A percentile compares a stretch with the other conserved stretches of the same genome.
Evolutionary conservation across 73 alveolate genomes (phyloP).

Genomic region (Stentor roeselii): DNA sequence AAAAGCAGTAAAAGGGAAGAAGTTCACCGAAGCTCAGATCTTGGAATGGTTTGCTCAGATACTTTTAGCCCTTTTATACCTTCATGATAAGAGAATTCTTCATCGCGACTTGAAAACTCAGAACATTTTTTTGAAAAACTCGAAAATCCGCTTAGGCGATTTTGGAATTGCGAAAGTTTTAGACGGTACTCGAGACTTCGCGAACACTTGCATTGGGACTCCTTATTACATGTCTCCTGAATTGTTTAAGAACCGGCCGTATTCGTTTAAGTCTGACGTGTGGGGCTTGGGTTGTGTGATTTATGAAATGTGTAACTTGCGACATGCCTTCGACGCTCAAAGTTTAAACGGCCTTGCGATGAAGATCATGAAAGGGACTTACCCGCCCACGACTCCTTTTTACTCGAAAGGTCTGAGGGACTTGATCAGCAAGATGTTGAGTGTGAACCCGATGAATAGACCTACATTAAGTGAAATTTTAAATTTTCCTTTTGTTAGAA

Average conservation of each 20-base stretch:
- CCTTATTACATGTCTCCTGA: constrained; percentile 97
- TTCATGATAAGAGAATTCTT: constrained; percentile 96
- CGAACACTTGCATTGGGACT: constrained; percentile 92
- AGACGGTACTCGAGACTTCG: constrained; percentile 93
- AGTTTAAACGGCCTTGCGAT: constrained; percentile 96
- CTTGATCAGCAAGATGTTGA: constrained; percentile 85
- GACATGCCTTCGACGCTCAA: constrained; percentile 98
- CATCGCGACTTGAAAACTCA: constrained; percentile 98
- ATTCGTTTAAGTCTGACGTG: constrained; percentile 95
- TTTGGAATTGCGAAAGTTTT: constrained; percentile 97
- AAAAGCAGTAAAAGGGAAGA: constrained; percentile 83
- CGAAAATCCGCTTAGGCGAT: constrained; percentile 96
- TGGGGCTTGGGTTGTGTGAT: constrained; percentile 99
- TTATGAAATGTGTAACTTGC: constrained; percentile 95
- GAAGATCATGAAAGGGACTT: constrained; percentile 92
- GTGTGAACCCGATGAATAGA: constrained; percentile 84
- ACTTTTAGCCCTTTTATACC: constrained; percentile 91
- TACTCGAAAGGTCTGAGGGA: constrained; percentile 90
- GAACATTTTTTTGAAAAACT: constrained; percentile 94
- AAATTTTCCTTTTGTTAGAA: constrained; percentile 87
- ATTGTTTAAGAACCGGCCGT: constrained; percentile 92
- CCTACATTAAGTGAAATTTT: constrained; percentile 93
- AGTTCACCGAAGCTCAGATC: constrained; percentile 87
- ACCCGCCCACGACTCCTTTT: constrained; percentile 83
- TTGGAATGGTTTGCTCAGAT: constrained; percentile 93